A percentile compares a stretch with the other conserved stretches of the same genome.
Evolutionary conservation across 768 basidiomycete species (phyloP).

Genomic region (Calvatia gigantea): DNA sequence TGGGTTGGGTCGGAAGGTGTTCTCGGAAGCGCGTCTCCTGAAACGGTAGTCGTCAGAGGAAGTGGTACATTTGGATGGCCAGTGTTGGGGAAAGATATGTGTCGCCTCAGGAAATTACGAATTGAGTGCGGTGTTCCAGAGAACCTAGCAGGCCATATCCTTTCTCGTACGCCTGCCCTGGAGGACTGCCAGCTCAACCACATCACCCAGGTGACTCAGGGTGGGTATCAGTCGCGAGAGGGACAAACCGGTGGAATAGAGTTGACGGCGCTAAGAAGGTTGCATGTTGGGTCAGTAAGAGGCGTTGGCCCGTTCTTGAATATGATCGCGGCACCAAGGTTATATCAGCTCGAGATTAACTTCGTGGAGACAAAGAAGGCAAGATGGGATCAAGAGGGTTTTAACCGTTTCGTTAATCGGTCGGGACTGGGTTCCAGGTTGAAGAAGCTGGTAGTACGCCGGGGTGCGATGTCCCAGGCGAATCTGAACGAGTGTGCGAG

Average conservation of each 20-base stretch:
- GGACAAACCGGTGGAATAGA: background rate
- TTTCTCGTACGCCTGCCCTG: background rate
- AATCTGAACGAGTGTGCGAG: background rate
- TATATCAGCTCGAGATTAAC: background rate
- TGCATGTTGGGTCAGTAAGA: background rate
- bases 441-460: background rate
- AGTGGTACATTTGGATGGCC: slow-evolving; percentile 3
- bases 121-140: background rate
- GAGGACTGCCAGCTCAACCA: background rate
- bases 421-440: background rate
- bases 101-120: background rate
- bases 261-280: background rate
- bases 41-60: background rate
- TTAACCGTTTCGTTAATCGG: background rate
- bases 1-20: background rate
- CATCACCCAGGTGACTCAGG: background rate
- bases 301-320: background rate
- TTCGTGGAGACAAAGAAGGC: background rate
- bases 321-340: background rate
- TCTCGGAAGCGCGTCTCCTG: background rate
- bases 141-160: background rate
- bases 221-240: background rate
- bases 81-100: slow-evolving; percentile 2
- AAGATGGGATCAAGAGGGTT: background rate
- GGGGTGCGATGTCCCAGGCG: background rate